These are phyloP conservation scores for Allium fistulosum DNA, from an alignment of 106 monocot genomes.

Conservation along the genomic window DNA sequence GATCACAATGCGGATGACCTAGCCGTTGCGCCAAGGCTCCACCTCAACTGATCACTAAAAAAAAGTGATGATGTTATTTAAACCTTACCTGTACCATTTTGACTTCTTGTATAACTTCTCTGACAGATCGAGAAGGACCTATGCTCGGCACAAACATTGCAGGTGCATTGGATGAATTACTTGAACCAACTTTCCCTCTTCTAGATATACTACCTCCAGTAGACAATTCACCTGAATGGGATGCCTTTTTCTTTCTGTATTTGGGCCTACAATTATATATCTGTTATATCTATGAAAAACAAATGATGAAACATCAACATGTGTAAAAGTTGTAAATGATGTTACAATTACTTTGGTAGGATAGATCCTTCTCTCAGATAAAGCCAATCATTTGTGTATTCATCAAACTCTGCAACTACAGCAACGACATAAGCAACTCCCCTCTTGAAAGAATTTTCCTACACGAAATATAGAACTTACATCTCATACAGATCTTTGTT, in stretches of 20 bases:
- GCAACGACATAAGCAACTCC: slow-evolving; percentile 83
- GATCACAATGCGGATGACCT: too few relatives aligned
- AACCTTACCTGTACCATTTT: slow-evolving; percentile 85
- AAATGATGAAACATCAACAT: not conserved
- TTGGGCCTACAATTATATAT: slow-evolving; percentile 18
- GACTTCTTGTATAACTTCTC: slow-evolving; percentile 85
- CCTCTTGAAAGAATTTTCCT: slow-evolving; percentile 78
- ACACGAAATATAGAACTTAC: not conserved
- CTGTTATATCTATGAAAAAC: not conserved
- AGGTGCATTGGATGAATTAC: slow-evolving; percentile 33
- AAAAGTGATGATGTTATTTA: not conserved
- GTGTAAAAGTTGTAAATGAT: too few relatives aligned
- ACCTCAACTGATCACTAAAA: too few relatives aligned
- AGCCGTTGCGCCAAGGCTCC: too few relatives aligned
- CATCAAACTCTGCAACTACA: slow-evolving; percentile 84
- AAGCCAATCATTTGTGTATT: slow-evolving; percentile 96
- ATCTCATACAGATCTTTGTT: not conserved
- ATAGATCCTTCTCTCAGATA: slow-evolving; percentile 87
- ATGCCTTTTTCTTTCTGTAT: slow-evolving; percentile 52
- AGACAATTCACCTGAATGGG: slow-evolving; percentile 33
- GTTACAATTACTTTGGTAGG: slow-evolving; percentile 57
- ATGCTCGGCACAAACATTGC: slow-evolving; percentile 73
- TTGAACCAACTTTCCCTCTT: slow-evolving; percentile 16
- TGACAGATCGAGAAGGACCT: slow-evolving; percentile 80
- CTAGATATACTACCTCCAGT: slow-evolving; percentile 28